Evolutionary conservation across 1,284 basidiomycete species (phyloP), one percentile per base, ranked within the genome.

Genomic region (Microbotryum saponariae): DNA sequence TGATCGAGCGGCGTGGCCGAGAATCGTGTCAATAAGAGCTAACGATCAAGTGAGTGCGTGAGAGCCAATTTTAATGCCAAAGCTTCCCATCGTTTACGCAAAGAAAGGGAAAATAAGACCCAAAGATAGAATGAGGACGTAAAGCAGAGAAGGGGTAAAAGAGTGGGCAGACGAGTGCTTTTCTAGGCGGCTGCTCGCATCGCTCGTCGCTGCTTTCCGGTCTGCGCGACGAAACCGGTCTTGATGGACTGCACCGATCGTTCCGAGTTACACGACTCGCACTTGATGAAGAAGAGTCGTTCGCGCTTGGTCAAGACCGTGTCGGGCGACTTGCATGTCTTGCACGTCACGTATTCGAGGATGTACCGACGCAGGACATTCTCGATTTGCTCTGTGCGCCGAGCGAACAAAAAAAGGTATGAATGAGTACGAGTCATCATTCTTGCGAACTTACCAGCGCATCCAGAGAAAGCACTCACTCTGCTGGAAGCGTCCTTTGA

Each of bases 341-440:
- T 96, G 85, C 94, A 99, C 49, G 92, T 97, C 62, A 99, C 96
- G 79, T 99, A 98, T 79, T 98, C 94, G 91, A 92, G 88, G 73
- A 98, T 97, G 77, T 98, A 98, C 69, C 91, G 85, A 74, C 94
- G 83, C 68, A 99, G 77, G 10, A 99, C 92, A 75, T 97, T 97
- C 79, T 99, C 96, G 69, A 99, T 88, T 77, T 97, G 93, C 79
- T 68, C 64, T 68, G 51, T 9, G 8, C 16, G 25, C 49, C 21
- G 25, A 42, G 20, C 10, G n/a, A 45, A 44, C 27, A 4, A 52
- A 52, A 33, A 2, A 25, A 21, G 42, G 3, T 3, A 18, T 3
- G 4, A n/a, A 12, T 46, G 8, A 37, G 3, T 9, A 23, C 48
- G 31, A 9, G 3, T 27, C 18, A 44, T 9, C n/a, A 45, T 1